Evolutionary conservation across 371 early-diverging fungal genomes (phyloP).

Genomic region (Apophysomyces sp.): DNA sequence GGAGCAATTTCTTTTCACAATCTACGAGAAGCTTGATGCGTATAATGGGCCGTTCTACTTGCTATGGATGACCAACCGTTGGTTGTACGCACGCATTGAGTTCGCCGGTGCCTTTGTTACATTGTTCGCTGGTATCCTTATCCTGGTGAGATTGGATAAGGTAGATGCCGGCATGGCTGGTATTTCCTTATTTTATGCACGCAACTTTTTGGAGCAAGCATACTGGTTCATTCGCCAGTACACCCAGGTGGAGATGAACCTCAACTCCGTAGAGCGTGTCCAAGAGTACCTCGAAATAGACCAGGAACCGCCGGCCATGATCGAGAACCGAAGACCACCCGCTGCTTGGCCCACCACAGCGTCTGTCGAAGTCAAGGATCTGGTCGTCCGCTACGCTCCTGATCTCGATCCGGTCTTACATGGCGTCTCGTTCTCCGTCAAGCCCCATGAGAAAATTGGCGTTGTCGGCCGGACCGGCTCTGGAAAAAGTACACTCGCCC

Average conservation of each 20-base stretch:
- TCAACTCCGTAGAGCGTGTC: constrained; percentile 86
- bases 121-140: constrained; percentile 63
- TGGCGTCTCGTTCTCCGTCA: constrained; percentile 61
- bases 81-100: constrained; percentile 78
- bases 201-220: constrained; percentile 55
- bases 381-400: constrained; percentile 68
- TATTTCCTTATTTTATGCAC: constrained; percentile 77
- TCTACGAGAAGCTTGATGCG: constrained; percentile 57
- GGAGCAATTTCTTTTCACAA: constrained; percentile 54
- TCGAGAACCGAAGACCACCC: constrained; percentile 47
- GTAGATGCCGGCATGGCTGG: constrained; percentile 85
- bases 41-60: constrained; percentile 77
- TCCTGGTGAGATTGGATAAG: constrained; percentile 46
- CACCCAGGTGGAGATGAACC: constrained; percentile 78
- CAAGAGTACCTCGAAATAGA: constrained; percentile 72
- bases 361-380: constrained; percentile 59
- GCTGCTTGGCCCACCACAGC: constrained; percentile 79
- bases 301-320: constrained; percentile 62
- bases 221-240: constrained; percentile 55
- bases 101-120: constrained; percentile 68
- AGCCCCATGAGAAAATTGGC: constrained; percentile 73
- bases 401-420: constrained; percentile 67
- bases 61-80: constrained; percentile 85
- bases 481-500: constrained; percentile 77
- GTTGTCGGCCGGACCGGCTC: constrained; percentile 79